Evolutionary conservation across 129 eudicot genomes (phyloP).

Genomic region (Chrysanthemum seticuspe): DNA sequence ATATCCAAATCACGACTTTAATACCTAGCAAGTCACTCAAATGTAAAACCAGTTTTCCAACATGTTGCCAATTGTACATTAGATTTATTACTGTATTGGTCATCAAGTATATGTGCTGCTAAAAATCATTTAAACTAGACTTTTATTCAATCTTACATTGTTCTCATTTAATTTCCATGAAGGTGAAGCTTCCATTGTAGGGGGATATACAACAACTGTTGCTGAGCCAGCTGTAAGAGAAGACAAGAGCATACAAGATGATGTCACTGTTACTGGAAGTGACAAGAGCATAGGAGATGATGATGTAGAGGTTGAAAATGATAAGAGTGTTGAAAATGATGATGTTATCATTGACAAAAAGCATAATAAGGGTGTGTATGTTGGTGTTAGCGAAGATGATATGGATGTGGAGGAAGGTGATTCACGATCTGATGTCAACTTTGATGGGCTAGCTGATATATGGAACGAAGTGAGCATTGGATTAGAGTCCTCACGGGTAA

Average conservation of each 20-base stretch:
- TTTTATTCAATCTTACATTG: constrained; percentile 10
- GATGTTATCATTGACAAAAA: constrained; percentile 4
- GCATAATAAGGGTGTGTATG: constrained; percentile 47
- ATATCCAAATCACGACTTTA: neutral
- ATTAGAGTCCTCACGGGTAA: constrained; percentile 71
- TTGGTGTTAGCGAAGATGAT: constrained; percentile 51
- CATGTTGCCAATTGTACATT: no score
- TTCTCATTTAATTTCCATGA: constrained; percentile 22
- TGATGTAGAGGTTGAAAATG: neutral
- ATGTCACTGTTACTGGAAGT: neutral
- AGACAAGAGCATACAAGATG: constrained; percentile 14
- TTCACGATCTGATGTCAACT: constrained; percentile 27
- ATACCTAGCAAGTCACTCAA: neutral
- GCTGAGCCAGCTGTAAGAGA: constrained; percentile 21
- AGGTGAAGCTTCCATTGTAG: constrained; percentile 17
- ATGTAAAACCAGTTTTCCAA: no score
- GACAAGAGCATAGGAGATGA: neutral
- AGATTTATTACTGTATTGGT: no score
- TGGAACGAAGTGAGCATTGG: constrained; percentile 81
- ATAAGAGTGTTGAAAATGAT: constrained; percentile 31
- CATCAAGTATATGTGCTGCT: neutral
- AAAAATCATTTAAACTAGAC: neutral
- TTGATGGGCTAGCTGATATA: constrained; percentile 59
- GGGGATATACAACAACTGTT: constrained; percentile 25
- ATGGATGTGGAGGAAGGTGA: constrained; percentile 32